Evolutionary conservation across 768 basidiomycete species (phyloP).

Genomic region (Boletales sp.): DNA sequence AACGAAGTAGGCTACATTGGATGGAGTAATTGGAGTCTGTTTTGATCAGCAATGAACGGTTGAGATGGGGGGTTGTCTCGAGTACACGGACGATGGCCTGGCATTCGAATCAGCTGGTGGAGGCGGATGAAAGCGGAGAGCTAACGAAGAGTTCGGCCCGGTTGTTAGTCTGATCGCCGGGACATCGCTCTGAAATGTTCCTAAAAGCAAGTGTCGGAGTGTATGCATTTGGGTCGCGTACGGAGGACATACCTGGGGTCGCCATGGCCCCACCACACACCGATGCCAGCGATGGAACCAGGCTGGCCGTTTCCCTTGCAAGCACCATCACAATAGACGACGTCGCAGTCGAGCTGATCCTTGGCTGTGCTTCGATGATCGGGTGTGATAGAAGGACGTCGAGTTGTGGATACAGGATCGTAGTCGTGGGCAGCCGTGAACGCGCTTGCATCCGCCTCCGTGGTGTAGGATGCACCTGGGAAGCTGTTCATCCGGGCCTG

Average conservation of each 20-base stretch:
- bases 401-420: too few relatives aligned
- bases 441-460: conserved; percentile 50
- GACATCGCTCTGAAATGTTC: conserved; percentile 79
- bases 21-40: conserved; percentile 87
- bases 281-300: conserved; percentile 72
- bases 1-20: conserved; percentile 46
- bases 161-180: conserved; percentile 83
- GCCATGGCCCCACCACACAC: conserved; percentile 81
- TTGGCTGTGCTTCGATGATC: not conserved
- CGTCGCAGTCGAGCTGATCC: conserved; percentile 32
- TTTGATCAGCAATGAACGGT: conserved; percentile 64
- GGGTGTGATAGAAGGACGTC: too few relatives aligned
- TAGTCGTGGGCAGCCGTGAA: conserved; percentile 41
- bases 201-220: conserved; percentile 35
- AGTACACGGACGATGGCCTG: conserved; percentile 84
- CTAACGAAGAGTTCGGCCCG: conserved; percentile 81
- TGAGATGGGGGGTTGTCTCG: conserved; percentile 60
- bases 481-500: conserved; percentile 66
- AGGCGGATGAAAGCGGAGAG: conserved; percentile 19
- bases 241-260: conserved; percentile 49
- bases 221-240: not conserved
- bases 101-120: conserved; percentile 25
- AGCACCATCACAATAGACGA: conserved; percentile 87
- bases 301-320: conserved; percentile 76
- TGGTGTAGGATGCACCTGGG: conserved; percentile 48